These are phyloP conservation scores for Ceratopteris richardii DNA, from an alignment of 75 land plant genomes.

Conservation along the genomic window DNA sequence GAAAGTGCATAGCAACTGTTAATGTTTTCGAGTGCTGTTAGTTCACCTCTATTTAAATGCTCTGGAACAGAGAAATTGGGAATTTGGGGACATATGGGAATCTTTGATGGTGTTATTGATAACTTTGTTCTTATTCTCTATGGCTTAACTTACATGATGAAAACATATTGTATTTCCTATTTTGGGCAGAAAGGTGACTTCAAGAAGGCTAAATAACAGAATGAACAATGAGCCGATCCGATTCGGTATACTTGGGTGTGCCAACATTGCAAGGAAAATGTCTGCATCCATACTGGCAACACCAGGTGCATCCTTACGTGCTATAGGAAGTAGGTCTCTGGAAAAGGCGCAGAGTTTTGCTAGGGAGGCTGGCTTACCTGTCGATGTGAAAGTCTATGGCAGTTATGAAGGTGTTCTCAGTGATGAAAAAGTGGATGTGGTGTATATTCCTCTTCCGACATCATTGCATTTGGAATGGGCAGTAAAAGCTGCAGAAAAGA, in stretches of 20 bases:
- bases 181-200: too few relatives aligned
- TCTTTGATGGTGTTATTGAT: too few relatives aligned
- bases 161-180: too few relatives aligned
- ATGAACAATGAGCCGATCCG: constrained; percentile 12
- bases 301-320: constrained; percentile 31
- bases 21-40: too few relatives aligned
- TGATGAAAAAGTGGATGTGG: constrained; percentile 61
- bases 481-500: constrained; percentile 43
- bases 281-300: constrained; percentile 37
- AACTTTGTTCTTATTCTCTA: too few relatives aligned
- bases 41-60: too few relatives aligned
- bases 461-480: constrained; percentile 58
- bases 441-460: constrained; percentile 78
- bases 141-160: too few relatives aligned
- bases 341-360: constrained; percentile 39
- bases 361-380: constrained; percentile 11
- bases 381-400: constrained; percentile 9
- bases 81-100: too few relatives aligned
- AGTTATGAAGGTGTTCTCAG: constrained; percentile 27
- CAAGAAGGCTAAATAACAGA: too few relatives aligned
- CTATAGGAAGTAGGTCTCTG: constrained; percentile 43
- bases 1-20: too few relatives aligned
- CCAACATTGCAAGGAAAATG: constrained; percentile 51
- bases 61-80: too few relatives aligned
- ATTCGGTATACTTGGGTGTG: constrained; percentile 67